A percentile compares a stretch with the other conserved stretches of the same genome.
Conservation (phyloP, 2,329 filamentous ascomycete genomes). For the Botrytis medusae region DNA sequence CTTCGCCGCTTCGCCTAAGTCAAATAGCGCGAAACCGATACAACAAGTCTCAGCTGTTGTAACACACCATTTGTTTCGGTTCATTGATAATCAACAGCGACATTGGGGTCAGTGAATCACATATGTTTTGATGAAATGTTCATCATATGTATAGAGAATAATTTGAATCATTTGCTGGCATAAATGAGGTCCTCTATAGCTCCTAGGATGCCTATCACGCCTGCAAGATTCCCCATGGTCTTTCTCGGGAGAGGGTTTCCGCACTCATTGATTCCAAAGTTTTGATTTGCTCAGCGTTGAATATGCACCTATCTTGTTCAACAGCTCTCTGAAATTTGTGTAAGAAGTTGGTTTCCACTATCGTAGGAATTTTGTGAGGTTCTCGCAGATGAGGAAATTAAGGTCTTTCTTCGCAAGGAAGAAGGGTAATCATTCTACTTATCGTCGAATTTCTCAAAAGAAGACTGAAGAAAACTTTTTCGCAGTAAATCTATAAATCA, state of each 20-base stretch:
- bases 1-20: neutral
- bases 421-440: neutral
- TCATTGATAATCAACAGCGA: fast-evolving
- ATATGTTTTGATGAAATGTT: fast-evolving
- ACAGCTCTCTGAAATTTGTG: fast-evolving
- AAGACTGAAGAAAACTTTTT: too few relatives aligned
- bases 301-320: neutral
- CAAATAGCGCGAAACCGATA: neutral
- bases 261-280: neutral
- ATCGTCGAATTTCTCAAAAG: neutral
- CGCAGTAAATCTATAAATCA: too few relatives aligned
- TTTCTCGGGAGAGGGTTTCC: neutral
- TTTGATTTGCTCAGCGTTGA: neutral
- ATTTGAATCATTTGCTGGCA: fast-evolving
- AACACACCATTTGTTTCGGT: neutral
- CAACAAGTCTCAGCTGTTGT: neutral
- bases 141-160: neutral
- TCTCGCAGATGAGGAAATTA: neutral
- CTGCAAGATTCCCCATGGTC: neutral
- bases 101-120: neutral
- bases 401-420: too few relatives aligned
- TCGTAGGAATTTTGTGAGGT: neutral
- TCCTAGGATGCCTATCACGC: neutral
- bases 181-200: neutral
- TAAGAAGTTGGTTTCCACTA: neutral